Base-by-base conservation (phyloP, 345 rosid genomes). In the Salix arbutifolia region DNA sequence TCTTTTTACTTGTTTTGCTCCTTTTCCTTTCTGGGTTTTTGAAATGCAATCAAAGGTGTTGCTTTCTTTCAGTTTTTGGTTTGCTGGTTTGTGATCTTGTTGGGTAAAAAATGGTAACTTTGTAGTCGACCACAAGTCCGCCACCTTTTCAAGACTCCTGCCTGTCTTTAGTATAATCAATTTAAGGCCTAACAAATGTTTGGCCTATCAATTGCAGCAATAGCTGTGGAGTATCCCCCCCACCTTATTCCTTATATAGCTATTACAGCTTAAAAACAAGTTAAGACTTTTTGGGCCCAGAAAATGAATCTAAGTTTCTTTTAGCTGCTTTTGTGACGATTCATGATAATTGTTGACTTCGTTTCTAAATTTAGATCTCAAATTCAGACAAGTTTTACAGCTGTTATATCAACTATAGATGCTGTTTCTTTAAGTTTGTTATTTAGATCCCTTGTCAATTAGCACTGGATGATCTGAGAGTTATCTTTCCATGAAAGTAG, bases 301-400 rank as follows among this genome's bases (percentile, higher is more conserved):
- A 56, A 37, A 38, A 21, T 28, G 16, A 25, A 65, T n/a, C 46
- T 16, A 8, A 35, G 16, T 35, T 50, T 75, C 71, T 50, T 74
- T 11, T 9, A 26, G 40, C 25, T 58, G 64, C 28, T n/a, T 10
- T 12, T 10, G 28, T 23, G 9, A 58, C 26, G 25, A 23, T 58
- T n/a, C 64, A 23, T 56, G 28, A 58, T 23, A 23, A 10, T 23
- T n/a, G 21, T 9, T 71, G 64, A n/a, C 56, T 82, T 72, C 72
- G 70, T 33, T 35, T 75, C 5, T 52, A 64, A 77, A 60, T 75
- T 72, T 69, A 60, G 58, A 53, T 76, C 67, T 44, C 50, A 30
- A 65, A 65, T 74, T 65, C 38, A 31, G 35, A 37, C 3, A 58
- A 58, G 64, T 23, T 26, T 26, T 9, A 3, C 62, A 61, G 31